Base-by-base conservation (phyloP, 352 stramenopile genomes). In the Aphanomyces cochlioides region DNA sequence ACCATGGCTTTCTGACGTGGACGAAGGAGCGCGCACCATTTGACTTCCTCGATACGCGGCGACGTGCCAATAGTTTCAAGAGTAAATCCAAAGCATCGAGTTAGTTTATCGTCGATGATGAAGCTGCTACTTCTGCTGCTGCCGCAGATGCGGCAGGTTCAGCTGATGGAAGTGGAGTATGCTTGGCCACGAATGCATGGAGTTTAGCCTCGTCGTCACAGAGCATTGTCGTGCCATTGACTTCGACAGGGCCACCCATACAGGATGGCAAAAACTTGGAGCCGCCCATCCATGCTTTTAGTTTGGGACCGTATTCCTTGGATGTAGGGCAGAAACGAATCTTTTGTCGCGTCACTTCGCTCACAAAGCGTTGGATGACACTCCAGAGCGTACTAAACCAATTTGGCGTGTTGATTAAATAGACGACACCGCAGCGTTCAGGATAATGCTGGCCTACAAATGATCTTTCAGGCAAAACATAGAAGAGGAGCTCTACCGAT, bases 401-500 rank as follows among this genome's bases (percentile, higher is more conserved):
- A 6, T 10, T 12, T 5, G 64, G 64, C 6, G 64, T 70, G 54
- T 70, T 70, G 64, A 70, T 70, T n/a, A 70, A 61, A 50, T 70
- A 70, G 39, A 70, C 43, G 39, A 56, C 64, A 19, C 43, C 64
- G 40, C 64, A 70, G 13, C 64, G 64, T 36, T 70, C 64, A 43
- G 64, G 64, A 50, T 70, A 70, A 39, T 70, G 64, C 54, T 61
- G 64, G 64, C 64, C 64, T 70, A 69, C 21, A 66, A 56, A 56
- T 19, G 36, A 53, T 60, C 7, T 59, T 37, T 5, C 37, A 60
- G 56, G 47, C 3, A 48, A 5, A 70, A 7, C 2, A 63, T 21
- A 7, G 47, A 19, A n/a, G 21, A 58, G 4, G 5, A 5, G 17
- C 5, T n/a, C 19, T 63, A 70, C 64, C 64, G 28, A 70, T 70